A percentile compares a stretch with the other conserved stretches of the same genome.
phyloP scores from a whole-genome alignment of 2,329 filamentous ascomycete genomes.

The Cladorrhinum sp. region DNA sequence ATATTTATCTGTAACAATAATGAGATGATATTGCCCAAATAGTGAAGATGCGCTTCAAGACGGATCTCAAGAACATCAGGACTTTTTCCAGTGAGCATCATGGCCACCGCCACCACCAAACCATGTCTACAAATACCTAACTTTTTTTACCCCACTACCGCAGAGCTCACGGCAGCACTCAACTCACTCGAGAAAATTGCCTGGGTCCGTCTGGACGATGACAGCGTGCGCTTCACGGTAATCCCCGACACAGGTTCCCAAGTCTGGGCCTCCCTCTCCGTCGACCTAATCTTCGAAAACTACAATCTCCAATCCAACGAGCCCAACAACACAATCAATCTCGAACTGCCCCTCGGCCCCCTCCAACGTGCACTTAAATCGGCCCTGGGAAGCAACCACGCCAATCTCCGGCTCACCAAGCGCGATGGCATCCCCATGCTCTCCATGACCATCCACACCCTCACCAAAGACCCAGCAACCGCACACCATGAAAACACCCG shows the following conservation, averaged over 20 bases:
- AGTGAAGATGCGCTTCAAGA: constrained; percentile 61
- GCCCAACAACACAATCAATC: constrained; percentile 83
- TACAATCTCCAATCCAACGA: constrained; percentile 86
- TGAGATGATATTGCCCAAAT: constrained; percentile 3
- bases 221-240: constrained; percentile 88
- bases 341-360: constrained; percentile 85
- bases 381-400: constrained; percentile 74
- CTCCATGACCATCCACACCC: constrained; percentile 83
- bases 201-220: constrained; percentile 85
- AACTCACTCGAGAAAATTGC: constrained; percentile 75
- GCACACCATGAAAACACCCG: constrained; percentile 29
- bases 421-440: constrained; percentile 84
- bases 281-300: constrained; percentile 82
- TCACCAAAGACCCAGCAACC: constrained; percentile 49
- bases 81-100: constrained; percentile 58
- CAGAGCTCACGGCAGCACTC: constrained; percentile 63
- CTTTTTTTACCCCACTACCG: constrained; percentile 5
- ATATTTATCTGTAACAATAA: background rate
- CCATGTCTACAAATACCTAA: background rate
- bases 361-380: constrained; percentile 91
- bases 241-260: constrained; percentile 93
- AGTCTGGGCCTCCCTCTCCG: constrained; percentile 77
- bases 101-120: background rate
- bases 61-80: constrained; percentile 62
- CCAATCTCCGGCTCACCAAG: constrained; percentile 86